These are phyloP conservation scores for Cercospora canescens DNA, from an alignment of 2,329 filamentous ascomycete species.

Conservation along the genomic window DNA sequence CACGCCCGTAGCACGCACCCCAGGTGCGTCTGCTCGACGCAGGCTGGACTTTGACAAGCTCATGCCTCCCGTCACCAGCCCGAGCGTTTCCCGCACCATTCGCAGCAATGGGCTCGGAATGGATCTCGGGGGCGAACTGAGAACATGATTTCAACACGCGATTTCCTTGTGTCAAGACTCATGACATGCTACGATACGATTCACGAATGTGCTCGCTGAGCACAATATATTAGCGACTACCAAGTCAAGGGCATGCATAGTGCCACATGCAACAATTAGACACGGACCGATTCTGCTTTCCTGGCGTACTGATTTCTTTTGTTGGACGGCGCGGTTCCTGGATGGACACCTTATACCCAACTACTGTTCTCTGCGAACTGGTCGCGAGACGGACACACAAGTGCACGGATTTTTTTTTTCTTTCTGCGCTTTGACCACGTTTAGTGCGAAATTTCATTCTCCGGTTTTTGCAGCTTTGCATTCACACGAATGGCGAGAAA, in stretches of 20 bases:
- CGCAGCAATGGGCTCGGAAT: conserved; percentile 59
- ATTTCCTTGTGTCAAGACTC: conserved; percentile 7
- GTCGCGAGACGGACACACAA: background rate
- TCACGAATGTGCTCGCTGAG: conserved; percentile 9
- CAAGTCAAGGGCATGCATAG: background rate
- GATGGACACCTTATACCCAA: conserved; percentile 8
- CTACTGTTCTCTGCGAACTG: conserved; percentile 3
- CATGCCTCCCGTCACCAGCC: conserved; percentile 54
- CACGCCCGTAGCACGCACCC: conserved; percentile 68
- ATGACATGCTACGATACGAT: conserved; percentile 17
- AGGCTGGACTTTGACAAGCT: conserved; percentile 80
- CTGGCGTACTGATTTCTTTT: conserved; percentile 3
- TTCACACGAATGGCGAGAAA: background rate
- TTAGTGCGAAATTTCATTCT: background rate
- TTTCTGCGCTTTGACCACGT: background rate
- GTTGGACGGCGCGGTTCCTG: background rate
- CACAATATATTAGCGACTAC: background rate
- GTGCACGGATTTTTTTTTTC: conserved; percentile 4
- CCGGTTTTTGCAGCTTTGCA: background rate
- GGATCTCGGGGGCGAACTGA: conserved; percentile 65
- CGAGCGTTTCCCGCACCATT: conserved; percentile 36
- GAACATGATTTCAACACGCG: conserved; percentile 8
- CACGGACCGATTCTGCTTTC: conserved; percentile 8
- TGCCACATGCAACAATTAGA: conserved; percentile 12
- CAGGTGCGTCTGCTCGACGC: conserved; percentile 66